Conservation (phyloP, 2,329 filamentous ascomycete genomes). For the Fusarium pseudoanthophilum region DNA sequence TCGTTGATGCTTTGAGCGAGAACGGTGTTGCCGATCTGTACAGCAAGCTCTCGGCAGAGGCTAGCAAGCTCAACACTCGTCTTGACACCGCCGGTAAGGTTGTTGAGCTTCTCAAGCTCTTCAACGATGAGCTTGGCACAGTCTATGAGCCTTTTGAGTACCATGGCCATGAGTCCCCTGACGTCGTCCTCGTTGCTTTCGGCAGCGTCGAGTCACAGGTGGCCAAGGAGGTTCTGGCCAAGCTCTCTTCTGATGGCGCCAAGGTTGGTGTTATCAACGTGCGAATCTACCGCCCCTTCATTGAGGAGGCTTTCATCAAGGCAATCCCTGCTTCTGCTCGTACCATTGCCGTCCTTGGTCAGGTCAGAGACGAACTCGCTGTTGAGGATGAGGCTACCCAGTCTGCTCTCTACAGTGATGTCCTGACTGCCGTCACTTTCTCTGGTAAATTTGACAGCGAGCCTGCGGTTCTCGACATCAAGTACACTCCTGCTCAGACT, state of each 20-base stretch:
- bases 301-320: slow-evolving; percentile 92
- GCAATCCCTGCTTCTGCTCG: slow-evolving; percentile 79
- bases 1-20: slow-evolving; percentile 84
- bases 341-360: slow-evolving; percentile 86
- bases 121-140: slow-evolving; percentile 93
- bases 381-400: slow-evolving; percentile 80
- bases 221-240: slow-evolving; percentile 80
- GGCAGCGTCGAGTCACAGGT: slow-evolving; percentile 91
- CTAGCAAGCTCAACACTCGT: slow-evolving; percentile 73
- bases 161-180: slow-evolving; percentile 81
- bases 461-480: slow-evolving; percentile 81
- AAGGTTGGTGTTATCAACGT: slow-evolving; percentile 91
- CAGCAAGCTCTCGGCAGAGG: slow-evolving; percentile 70
- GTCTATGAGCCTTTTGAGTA: slow-evolving; percentile 96
- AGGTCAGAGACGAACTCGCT: slow-evolving; percentile 79
- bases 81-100: slow-evolving; percentile 78
- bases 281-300: slow-evolving; percentile 92
- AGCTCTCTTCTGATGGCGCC: slow-evolving; percentile 76
- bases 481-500: slow-evolving; percentile 79
- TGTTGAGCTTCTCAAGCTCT: slow-evolving; percentile 74
- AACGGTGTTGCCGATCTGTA: slow-evolving; percentile 75
- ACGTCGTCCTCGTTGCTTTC: slow-evolving; percentile 89
- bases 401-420: slow-evolving; percentile 92
- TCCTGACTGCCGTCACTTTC: slow-evolving; percentile 86
- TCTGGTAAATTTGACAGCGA: slow-evolving; percentile 71